Percentiles rank a stretch among this genome's conserved stretches.
phyloP scores from a whole-genome alignment of 2,329 filamentous ascomycete genomes.

The Claviceps quebecensis region DNA sequence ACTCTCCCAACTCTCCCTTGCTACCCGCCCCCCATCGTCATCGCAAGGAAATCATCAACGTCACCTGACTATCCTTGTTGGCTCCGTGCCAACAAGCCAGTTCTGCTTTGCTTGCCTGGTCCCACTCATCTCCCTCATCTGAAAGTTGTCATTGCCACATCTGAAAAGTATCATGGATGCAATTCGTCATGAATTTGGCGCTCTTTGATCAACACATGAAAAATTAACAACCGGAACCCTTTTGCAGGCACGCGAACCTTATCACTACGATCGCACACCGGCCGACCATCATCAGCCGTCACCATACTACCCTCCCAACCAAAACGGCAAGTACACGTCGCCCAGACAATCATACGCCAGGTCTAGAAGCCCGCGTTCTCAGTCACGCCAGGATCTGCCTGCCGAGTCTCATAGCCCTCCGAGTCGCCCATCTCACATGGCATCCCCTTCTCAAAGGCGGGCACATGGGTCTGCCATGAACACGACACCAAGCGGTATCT shows the following conservation, averaged over 20 bases:
- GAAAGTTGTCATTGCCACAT: not conserved
- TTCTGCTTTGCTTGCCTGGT: not conserved
- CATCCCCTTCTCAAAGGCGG: slow-evolving; percentile 35
- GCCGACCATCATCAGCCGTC: slow-evolving; percentile 28
- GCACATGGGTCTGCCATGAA: slow-evolving; percentile 23
- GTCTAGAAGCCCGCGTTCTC: slow-evolving; percentile 36
- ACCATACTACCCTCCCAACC: slow-evolving; percentile 31
- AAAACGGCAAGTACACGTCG: slow-evolving; percentile 32
- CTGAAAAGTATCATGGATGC: not conserved
- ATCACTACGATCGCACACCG: slow-evolving; percentile 28
- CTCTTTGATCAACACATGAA: not conserved
- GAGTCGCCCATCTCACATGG: slow-evolving; percentile 24
- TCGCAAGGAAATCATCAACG: not conserved
- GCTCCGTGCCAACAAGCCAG: not conserved
- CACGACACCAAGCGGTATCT: slow-evolving; percentile 26
- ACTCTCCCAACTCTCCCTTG: not conserved
- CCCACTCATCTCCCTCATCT: not conserved
- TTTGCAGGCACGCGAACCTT: slow-evolving; percentile 34
- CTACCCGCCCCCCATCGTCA: not conserved
- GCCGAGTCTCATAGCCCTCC: slow-evolving; percentile 29
- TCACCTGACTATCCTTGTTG: not conserved
- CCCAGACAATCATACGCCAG: slow-evolving; percentile 30
- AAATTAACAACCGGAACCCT: not conserved
- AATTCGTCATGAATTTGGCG: not conserved
- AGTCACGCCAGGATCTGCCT: slow-evolving; percentile 32